Conservation (phyloP, 148 eudicot species). For the Chenopodium berlandieri region DNA sequence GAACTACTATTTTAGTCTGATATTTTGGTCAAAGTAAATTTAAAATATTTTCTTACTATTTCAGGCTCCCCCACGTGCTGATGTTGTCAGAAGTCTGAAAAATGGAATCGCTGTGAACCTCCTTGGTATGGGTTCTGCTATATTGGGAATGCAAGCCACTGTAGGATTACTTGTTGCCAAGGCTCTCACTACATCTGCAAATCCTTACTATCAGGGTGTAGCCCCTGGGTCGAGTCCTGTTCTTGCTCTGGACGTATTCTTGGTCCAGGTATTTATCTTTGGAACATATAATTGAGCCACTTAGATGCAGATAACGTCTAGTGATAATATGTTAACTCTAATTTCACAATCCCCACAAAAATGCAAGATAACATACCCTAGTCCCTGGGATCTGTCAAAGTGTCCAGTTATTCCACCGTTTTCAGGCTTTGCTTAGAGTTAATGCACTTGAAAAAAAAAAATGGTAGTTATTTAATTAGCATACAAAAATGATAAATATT, state of each 20-base stretch:
- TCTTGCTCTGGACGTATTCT: constrained; percentile 85
- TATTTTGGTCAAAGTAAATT: neutral
- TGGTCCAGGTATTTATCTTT: constrained; percentile 65
- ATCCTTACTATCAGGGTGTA: constrained; percentile 71
- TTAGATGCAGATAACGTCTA: neutral
- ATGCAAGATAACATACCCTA: neutral
- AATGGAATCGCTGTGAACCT: constrained; percentile 67
- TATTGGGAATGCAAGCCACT: constrained; percentile 88
- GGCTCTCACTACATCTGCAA: constrained; percentile 77
- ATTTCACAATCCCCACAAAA: neutral
- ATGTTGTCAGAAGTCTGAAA: constrained; percentile 76
- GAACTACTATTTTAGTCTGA: neutral
- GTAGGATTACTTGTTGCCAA: constrained; percentile 82
- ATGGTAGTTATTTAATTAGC: too few species aligned
- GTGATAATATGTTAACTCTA: neutral
- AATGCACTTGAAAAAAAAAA: too few species aligned
- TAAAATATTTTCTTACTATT: constrained; percentile 20
- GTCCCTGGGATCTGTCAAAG: too few species aligned
- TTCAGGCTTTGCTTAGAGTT: neutral
- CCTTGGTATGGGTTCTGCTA: constrained; percentile 90
- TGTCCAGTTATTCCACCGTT: neutral
- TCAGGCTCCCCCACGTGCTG: constrained; percentile 98
- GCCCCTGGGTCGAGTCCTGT: constrained; percentile 80
- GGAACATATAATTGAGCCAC: neutral
- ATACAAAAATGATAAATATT: too few species aligned